Evolutionary conservation across 73 alveolate genomes (phyloP), one percentile per base, ranked within the genome.

Genomic region (Effrenium voratum): DNA sequence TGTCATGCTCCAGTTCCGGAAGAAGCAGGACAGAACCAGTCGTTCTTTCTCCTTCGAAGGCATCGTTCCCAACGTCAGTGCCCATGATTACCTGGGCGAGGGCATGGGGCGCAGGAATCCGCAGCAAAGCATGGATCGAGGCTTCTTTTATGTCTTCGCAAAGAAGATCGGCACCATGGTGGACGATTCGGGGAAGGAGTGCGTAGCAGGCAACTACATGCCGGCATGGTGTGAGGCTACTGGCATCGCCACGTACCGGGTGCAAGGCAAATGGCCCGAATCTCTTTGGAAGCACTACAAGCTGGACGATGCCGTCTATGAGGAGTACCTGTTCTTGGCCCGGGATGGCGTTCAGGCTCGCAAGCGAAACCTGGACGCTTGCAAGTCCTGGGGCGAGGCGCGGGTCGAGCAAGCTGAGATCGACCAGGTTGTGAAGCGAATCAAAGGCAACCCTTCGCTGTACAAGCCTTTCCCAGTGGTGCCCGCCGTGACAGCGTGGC

Each of bases 261-360:
- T 68, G 80, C 80, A n/a, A 46, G 80, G 47, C 80, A 68, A 68
- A 28, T 68, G 80, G 80, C 47, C 36, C 22, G 80, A 68, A n/a
- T 5, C 80, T 4, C 80, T 68, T n/a, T 68, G 80, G 80, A 43
- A 46, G 8, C 80, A 68, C 46, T 68, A 68, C 80, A 68, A 68
- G 80, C 80, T 68, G 36, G 80, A n/a, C n/a, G n/a, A n/a, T n/a
- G n/a, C n/a, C n/a, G n/a, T n/a, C n/a, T 52, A 52, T 19, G 66
- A 52, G 66, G 19, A 52, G 66, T 52, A 52, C 66, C 66, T 52
- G 66, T 52, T 13, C 66, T 19, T 52, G 28, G 19, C 28, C 19
- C 66, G 66, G 10, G 66, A 52, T 19, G 66, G 66, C 28, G 66
- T 52, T 52, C 66, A 13, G 66, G 66, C 66, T 10, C 66, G 66